Evolutionary conservation across 148 eudicot species (phyloP), one percentile per base, ranked within the genome.

Genomic region (Gaultheria prostrata): DNA sequence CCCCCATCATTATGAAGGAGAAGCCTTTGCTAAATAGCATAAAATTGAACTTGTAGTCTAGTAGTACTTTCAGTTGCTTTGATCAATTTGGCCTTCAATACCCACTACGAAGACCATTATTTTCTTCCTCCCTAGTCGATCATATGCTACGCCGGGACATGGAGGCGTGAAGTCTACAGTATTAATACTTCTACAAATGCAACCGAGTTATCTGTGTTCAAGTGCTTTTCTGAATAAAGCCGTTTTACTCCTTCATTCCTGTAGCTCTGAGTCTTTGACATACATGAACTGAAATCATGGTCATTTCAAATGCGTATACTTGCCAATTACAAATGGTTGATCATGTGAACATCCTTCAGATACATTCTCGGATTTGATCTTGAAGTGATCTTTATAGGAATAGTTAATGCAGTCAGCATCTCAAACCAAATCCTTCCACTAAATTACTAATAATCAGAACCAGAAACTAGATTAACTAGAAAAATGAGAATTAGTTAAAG

Each of bases 291-390:
- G 32, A 65, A 61, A 65, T 65, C 71, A 65, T 65, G 71, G 33
- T 24, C 33, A 65, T 50, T 50, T 56, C 63, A 57, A 57, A 57
- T 57, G 63, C 67, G 35, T 15, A 32, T 43, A 21, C 80, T 73
- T 80, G 80, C 86, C 86, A 30, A 85, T 85, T 15, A 85, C 76
- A 51, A 85, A 85, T 61, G 86, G 86, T 80, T 74, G 83, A 15
- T 85, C 59, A 28, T 30, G 80, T 30, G 75, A 53, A 24, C 59
- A 21, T 56, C 48, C 69, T 18, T 84, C 54, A 4, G 78, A 70
- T 26, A 45, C 76, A 78, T 71, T 49, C 13, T 50, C 24, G 15
- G 77, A 78, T 33, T 63, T 49, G 51, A 35, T 35, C 0, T 65
- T 24, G 17, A 78, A 28, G 51, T 70, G 45, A 72, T 79, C 82